Percentiles rank a stretch among this genome's conserved stretches.
Evolutionary conservation across 768 basidiomycete genomes (phyloP).

Genomic region (Cubamyces lactineus): DNA sequence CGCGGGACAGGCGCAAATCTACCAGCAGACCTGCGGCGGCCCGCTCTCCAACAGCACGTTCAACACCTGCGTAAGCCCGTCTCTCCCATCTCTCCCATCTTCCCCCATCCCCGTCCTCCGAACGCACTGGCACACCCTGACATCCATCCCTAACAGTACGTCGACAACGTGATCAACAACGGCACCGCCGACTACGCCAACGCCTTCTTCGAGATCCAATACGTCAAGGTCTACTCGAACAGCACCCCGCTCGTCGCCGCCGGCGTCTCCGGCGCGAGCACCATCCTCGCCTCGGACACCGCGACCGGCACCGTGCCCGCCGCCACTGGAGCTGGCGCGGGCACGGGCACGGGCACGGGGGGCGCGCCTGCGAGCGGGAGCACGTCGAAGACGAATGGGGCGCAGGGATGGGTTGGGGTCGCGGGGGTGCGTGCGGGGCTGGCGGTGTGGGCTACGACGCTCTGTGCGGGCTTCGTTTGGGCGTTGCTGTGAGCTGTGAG

Average conservation of each 20-base stretch:
- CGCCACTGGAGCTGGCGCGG: not conserved
- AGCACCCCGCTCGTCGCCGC: constrained; percentile 12
- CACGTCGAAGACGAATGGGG: not conserved
- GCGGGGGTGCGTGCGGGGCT: constrained; percentile 1
- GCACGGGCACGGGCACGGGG: not conserved
- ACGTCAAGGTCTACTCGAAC: constrained; percentile 53
- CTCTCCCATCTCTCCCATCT: not conserved
- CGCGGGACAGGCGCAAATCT: constrained; percentile 53
- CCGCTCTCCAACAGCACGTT: constrained; percentile 38
- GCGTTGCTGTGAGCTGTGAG: constrained; percentile 13
- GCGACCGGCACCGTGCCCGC: constrained; percentile 4
- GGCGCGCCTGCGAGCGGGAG: no score
- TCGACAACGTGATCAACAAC: constrained; percentile 53
- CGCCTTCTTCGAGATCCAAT: constrained; percentile 65
- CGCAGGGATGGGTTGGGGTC: not conserved
- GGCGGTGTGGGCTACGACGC: constrained; percentile 10
- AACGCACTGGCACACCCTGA: not conserved
- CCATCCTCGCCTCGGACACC: constrained; percentile 14
- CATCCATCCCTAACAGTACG: constrained; percentile 36
- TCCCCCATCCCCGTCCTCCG: not conserved
- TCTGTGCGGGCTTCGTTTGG: constrained; percentile 16
- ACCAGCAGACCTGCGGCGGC: constrained; percentile 45
- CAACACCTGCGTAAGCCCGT: constrained; percentile 33
- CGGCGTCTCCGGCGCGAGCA: constrained; percentile 9
- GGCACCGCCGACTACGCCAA: constrained; percentile 45